phyloP scores from a whole-genome alignment of 495 filamentous ascomycete species.

The Neurospora discreta region DNA sequence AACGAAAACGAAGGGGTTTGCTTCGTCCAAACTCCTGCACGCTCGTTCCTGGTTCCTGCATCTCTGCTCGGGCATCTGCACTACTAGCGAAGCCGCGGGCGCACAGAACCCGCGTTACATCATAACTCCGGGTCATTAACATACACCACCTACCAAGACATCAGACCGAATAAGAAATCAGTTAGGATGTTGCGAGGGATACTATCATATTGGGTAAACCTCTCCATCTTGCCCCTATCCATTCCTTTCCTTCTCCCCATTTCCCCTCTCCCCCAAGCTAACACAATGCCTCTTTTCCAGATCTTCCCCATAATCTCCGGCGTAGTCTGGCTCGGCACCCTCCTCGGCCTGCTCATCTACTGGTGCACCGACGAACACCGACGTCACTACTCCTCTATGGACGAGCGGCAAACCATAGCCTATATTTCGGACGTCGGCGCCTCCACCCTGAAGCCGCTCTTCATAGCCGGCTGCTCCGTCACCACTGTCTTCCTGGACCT shows the following conservation, averaged over 20 bases:
- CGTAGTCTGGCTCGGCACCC: constrained; percentile 64
- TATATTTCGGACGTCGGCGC: constrained; percentile 81
- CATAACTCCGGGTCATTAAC: neutral
- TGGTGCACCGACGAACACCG: constrained; percentile 53
- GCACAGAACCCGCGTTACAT: neutral
- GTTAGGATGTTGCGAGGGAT: constrained; percentile 14
- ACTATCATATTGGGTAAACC: constrained; percentile 45
- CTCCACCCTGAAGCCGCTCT: constrained; percentile 63
- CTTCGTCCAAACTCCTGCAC: neutral
- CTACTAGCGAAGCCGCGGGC: neutral
- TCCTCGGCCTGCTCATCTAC: constrained; percentile 37
- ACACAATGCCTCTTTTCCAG: constrained; percentile 43
- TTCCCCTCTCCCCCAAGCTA: neutral
- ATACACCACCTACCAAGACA: neutral
- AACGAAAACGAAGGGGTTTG: neutral
- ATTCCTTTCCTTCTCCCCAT: neutral
- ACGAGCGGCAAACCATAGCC: constrained; percentile 54
- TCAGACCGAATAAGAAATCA: neutral
- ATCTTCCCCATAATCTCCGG: constrained; percentile 72
- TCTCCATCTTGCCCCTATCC: neutral
- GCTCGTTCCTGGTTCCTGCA: neutral
- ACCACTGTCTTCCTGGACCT: constrained; percentile 79
- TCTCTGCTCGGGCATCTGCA: neutral
- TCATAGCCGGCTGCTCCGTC: constrained; percentile 67
- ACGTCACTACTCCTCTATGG: constrained; percentile 58